phyloP scores from a whole-genome alignment of 2,329 filamentous ascomycete species.

The Fusarium annulatum region DNA sequence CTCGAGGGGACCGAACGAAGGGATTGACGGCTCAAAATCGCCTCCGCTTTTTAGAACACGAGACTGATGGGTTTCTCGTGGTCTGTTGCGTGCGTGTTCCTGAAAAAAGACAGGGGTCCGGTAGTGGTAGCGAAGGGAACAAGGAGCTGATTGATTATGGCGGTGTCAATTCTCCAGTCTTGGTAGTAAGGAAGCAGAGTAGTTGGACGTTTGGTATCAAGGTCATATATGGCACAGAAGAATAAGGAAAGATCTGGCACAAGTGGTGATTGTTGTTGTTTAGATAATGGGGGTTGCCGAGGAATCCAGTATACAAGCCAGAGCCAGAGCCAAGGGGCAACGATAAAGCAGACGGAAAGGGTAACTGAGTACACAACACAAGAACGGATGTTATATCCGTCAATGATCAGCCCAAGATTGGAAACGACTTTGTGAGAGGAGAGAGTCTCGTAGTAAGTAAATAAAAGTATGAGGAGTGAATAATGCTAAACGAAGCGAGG shows the following conservation, averaged over 20 bases:
- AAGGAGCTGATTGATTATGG: conserved; percentile 9
- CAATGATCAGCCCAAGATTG: not conserved
- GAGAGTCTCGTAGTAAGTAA: not conserved
- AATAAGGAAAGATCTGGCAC: not conserved
- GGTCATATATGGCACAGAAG: conserved; percentile 20
- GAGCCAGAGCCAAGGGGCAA: conserved; percentile 6
- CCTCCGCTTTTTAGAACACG: conserved; percentile 37
- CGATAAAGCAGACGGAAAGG: not conserved
- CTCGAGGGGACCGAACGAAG: conserved; percentile 13
- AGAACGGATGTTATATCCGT: not conserved
- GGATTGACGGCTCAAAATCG: conserved; percentile 19
- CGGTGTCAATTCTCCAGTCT: conserved; percentile 27
- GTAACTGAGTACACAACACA: not conserved
- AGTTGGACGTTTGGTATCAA: conserved; percentile 13
- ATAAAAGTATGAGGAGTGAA: conserved; percentile 14
- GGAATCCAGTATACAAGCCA: conserved; percentile 20
- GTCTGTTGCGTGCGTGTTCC: conserved; percentile 26
- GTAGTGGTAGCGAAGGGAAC: conserved; percentile 9
- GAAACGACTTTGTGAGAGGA: conserved; percentile 1
- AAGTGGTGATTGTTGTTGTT: conserved; percentile 17
- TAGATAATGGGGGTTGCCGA: conserved; percentile 14
- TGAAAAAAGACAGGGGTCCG: conserved; percentile 21
- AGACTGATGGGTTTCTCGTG: conserved; percentile 34
- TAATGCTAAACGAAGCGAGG: conserved; percentile 28
- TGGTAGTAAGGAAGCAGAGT: not conserved